Percentiles rank a stretch among this genome's conserved stretches.
Evolutionary conservation across 2,329 filamentous ascomycete genomes (phyloP).

Genomic region (Cordyceps militaris): DNA sequence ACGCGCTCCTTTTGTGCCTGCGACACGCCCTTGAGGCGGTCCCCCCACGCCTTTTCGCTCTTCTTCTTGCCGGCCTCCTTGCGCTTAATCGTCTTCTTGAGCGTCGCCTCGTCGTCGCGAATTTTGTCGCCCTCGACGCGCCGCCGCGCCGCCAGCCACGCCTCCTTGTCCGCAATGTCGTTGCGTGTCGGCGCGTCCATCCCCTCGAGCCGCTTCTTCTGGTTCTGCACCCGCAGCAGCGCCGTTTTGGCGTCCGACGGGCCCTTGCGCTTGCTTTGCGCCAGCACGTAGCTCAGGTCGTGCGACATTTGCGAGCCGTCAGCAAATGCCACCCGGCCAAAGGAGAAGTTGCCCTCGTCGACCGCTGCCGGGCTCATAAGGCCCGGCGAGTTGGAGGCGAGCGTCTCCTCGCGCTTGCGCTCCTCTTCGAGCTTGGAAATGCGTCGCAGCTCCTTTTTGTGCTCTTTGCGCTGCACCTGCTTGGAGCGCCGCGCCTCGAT

Average conservation of each 20-base stretch:
- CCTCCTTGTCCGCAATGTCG: slow-evolving; percentile 87
- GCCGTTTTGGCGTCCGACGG: slow-evolving; percentile 80
- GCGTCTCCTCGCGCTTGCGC: slow-evolving; percentile 53
- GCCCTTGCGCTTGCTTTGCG: slow-evolving; percentile 61
- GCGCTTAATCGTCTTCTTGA: slow-evolving; percentile 93
- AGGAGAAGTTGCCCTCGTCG: slow-evolving; percentile 60
- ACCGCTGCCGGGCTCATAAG: slow-evolving; percentile 48
- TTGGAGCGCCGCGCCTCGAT: slow-evolving; percentile 85
- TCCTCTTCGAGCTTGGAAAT: slow-evolving; percentile 77
- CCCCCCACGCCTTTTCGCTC: slow-evolving; percentile 82
- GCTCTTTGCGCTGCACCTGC: slow-evolving; percentile 75
- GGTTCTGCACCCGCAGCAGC: slow-evolving; percentile 77
- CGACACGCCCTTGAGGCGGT: slow-evolving; percentile 63
- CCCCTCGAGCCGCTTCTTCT: slow-evolving; percentile 68
- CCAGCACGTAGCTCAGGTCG: slow-evolving; percentile 54
- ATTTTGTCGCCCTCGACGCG: slow-evolving; percentile 84
- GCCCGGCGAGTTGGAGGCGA: slow-evolving; percentile 55
- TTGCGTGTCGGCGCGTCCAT: slow-evolving; percentile 75
- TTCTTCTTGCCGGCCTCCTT: slow-evolving; percentile 87
- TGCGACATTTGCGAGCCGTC: slow-evolving; percentile 78
- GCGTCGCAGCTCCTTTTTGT: slow-evolving; percentile 78
- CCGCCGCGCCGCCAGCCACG: slow-evolving; percentile 87
- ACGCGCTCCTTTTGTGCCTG: slow-evolving; percentile 73
- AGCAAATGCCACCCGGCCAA: slow-evolving; percentile 83
- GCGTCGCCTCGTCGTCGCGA: slow-evolving; percentile 72